These are phyloP conservation scores for Cavenderia fasciculata DNA, from an alignment of 78 protist genomes.

Conservation along the genomic window DNA sequence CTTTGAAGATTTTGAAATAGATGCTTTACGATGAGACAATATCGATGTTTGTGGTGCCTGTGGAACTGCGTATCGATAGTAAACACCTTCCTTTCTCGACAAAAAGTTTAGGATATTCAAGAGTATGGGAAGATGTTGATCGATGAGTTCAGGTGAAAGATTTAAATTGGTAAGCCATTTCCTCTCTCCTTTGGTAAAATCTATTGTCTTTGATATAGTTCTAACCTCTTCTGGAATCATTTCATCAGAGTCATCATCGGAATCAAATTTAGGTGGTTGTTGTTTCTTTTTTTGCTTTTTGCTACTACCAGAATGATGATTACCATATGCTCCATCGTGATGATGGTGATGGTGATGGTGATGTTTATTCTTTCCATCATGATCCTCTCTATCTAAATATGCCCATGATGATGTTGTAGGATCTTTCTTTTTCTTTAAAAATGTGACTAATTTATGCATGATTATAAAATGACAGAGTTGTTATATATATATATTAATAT, in stretches of 20 bases:
- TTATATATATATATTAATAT: too few species aligned
- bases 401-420: background rate
- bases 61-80: conserved; percentile 4
- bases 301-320: background rate
- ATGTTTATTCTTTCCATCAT: background rate
- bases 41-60: background rate
- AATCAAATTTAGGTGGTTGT: background rate
- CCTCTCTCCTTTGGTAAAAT: conserved; percentile 44
- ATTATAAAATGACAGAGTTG: too few species aligned
- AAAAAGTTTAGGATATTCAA: conserved; percentile 53
- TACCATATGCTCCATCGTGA: background rate
- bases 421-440: conserved; percentile 11
- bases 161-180: conserved; percentile 39
- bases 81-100: conserved; percentile 56
- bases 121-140: conserved; percentile 14
- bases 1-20: background rate
- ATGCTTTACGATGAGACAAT: background rate
- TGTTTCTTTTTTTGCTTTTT: conserved; percentile 3
- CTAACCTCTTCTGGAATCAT: conserved; percentile 50
- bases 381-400: conserved; percentile 1
- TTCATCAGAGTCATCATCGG: conserved; percentile 50
- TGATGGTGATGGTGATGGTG: background rate
- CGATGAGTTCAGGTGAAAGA: conserved; percentile 20
- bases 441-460: conserved; percentile 5
- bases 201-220: conserved; percentile 37